These are phyloP conservation scores for Penicillium occitanis DNA, from an alignment of 2,329 filamentous ascomycete species.

Conservation along the genomic window DNA sequence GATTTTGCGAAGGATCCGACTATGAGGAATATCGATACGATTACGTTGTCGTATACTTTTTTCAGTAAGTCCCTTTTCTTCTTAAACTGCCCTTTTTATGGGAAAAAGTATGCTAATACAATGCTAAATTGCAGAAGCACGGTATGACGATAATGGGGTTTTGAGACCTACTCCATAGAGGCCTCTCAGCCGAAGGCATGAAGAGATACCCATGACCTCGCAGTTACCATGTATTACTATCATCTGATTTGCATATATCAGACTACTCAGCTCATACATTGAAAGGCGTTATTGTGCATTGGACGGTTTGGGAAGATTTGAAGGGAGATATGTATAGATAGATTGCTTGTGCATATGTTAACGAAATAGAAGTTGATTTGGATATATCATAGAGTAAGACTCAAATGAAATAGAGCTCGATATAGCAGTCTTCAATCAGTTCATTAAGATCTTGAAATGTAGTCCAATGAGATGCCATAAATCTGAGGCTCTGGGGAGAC, in stretches of 20 bases:
- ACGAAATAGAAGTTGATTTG: background rate
- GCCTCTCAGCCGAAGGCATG: constrained; percentile 11
- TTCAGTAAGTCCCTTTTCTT: constrained; percentile 68
- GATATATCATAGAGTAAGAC: background rate
- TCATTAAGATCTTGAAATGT: background rate
- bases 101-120: no score
- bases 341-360: constrained; percentile 3
- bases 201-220: background rate
- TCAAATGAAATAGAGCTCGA: background rate
- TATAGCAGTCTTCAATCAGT: no score
- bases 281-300: constrained; percentile 17
- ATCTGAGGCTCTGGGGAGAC: background rate
- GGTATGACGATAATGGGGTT: constrained; percentile 77
- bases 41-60: constrained; percentile 95
- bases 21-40: constrained; percentile 92
- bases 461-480: background rate
- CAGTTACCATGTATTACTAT: constrained; percentile 1
- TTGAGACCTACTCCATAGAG: constrained; percentile 56
- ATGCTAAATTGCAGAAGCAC: constrained; percentile 60
- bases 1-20: constrained; percentile 88
- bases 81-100: no score
- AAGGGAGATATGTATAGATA: background rate
- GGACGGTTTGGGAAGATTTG: background rate
- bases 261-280: constrained; percentile 17
- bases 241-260: background rate